phyloP scores from a whole-genome alignment of 1,284 basidiomycete genomes.

The Ganoderma boninense region DNA sequence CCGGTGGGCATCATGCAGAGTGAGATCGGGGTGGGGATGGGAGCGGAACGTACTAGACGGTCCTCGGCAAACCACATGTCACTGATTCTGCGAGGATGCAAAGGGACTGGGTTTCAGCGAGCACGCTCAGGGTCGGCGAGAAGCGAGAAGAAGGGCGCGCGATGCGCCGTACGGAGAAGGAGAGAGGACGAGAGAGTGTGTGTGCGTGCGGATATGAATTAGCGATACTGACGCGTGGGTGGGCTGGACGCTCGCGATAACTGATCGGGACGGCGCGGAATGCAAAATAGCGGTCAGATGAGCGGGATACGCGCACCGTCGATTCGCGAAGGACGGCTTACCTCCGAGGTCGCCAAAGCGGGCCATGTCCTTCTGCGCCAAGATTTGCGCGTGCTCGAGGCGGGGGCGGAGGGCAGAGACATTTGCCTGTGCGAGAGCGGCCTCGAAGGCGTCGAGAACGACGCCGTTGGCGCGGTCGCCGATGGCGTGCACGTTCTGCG shows the following conservation, averaged over 20 bases:
- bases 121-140: constrained; percentile 10
- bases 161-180: not conserved
- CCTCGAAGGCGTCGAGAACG: constrained; percentile 85
- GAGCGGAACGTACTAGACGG: constrained; percentile 63
- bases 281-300: constrained; percentile 16
- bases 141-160: constrained; percentile 12
- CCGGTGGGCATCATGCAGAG: not conserved
- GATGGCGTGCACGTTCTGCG: constrained; percentile 88
- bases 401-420: constrained; percentile 77
- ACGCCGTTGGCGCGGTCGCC: constrained; percentile 91
- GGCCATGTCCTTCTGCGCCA: constrained; percentile 75
- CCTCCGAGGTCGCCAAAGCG: constrained; percentile 82
- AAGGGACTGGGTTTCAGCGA: not conserved
- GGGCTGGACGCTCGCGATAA: constrained; percentile 86
- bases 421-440: constrained; percentile 63
- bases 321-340: constrained; percentile 42
- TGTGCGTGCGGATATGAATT: not conserved
- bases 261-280: constrained; percentile 44
- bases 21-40: not conserved
- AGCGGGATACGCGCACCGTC: not conserved
- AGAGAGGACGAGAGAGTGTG: too few relatives aligned
- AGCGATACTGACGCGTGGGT: constrained; percentile 79
- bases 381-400: constrained; percentile 91
- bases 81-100: constrained; percentile 57
- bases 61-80: constrained; percentile 93